These are phyloP conservation scores for Zasmidium citrigriseum DNA, from an alignment of 2,329 filamentous ascomycete genomes.

Conservation along the genomic window DNA sequence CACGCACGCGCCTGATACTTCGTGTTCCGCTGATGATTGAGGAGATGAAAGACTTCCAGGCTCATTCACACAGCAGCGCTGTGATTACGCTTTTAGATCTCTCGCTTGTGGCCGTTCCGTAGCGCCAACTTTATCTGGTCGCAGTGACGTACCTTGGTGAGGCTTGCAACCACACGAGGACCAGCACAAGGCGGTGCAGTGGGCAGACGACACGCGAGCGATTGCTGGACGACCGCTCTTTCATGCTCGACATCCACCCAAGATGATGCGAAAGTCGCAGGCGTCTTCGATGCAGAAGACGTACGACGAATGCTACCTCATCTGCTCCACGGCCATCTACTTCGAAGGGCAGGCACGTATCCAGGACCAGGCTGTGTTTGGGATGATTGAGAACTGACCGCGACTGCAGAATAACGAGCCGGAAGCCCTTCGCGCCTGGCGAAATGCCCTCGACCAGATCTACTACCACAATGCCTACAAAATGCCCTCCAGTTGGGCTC, in stretches of 20 bases:
- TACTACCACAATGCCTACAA: constrained; percentile 80
- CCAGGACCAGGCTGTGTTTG: constrained; percentile 6
- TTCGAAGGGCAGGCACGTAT: constrained; percentile 81
- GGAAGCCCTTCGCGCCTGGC: constrained; percentile 91
- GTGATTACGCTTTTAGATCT: background rate
- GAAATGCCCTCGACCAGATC: constrained; percentile 82
- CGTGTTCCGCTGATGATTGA: background rate
- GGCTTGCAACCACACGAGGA: background rate
- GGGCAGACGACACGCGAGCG: background rate
- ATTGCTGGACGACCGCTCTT: background rate
- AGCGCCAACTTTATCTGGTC: background rate
- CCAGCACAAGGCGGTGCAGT: background rate
- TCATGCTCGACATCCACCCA: constrained; percentile 10
- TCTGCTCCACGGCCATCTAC: constrained; percentile 92
- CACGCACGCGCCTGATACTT: background rate
- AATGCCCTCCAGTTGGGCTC: constrained; percentile 66
- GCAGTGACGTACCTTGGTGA: background rate
- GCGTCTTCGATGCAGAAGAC: constrained; percentile 87
- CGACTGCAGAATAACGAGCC: constrained; percentile 83
- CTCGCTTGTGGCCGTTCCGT: background rate
- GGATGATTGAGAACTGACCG: background rate
- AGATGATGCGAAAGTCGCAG: constrained; percentile 51
- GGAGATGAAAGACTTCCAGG: background rate
- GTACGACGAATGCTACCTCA: constrained; percentile 94
- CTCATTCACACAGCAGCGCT: background rate